phyloP scores from a whole-genome alignment of 139 green algal genomes.

The Micractinium conductrix region DNA sequence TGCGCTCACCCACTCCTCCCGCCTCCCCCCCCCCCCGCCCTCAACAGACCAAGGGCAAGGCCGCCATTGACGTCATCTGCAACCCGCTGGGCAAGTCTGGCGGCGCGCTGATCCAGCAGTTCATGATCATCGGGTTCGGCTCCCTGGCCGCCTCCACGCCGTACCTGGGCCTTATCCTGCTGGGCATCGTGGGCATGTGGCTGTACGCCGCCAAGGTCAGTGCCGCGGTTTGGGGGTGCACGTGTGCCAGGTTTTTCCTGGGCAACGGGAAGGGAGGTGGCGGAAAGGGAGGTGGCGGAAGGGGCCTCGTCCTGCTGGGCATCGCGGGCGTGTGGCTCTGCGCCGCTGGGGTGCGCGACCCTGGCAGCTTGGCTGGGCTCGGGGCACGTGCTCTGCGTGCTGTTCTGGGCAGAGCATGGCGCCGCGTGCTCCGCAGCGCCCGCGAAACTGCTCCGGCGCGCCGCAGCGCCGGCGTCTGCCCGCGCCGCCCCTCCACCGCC shows the following conservation, averaged over 20 bases:
- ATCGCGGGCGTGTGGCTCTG: slow-evolving; percentile 93
- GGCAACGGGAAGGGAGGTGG: background rate
- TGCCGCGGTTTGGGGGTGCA: background rate
- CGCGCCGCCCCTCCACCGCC: too few species aligned
- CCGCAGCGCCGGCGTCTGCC: too few species aligned
- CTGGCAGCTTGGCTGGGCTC: too few species aligned
- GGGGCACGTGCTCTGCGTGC: too few species aligned
- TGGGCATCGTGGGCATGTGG: slow-evolving; percentile 91
- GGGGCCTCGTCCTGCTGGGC: slow-evolving; percentile 88
- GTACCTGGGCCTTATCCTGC: slow-evolving; percentile 95
- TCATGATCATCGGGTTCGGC: slow-evolving; percentile 97
- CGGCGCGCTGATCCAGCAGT: slow-evolving; percentile 97
- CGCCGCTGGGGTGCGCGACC: slow-evolving; percentile 79
- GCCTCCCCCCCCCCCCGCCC: background rate
- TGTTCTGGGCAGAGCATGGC: too few species aligned
- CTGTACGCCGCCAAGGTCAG: slow-evolving; percentile 79
- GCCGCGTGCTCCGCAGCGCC: too few species aligned
- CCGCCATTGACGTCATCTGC: slow-evolving; percentile 99
- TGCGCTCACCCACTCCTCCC: too few species aligned
- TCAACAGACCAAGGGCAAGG: slow-evolving; percentile 94
- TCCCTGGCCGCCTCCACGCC: slow-evolving; percentile 96
- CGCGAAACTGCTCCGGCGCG: too few species aligned
- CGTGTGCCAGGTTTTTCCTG: background rate
- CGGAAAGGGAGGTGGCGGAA: too few species aligned
- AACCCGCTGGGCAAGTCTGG: slow-evolving; percentile 99